phyloP scores from a whole-genome alignment of 345 rosid species.

The Raphanus raphanistrum region DNA sequence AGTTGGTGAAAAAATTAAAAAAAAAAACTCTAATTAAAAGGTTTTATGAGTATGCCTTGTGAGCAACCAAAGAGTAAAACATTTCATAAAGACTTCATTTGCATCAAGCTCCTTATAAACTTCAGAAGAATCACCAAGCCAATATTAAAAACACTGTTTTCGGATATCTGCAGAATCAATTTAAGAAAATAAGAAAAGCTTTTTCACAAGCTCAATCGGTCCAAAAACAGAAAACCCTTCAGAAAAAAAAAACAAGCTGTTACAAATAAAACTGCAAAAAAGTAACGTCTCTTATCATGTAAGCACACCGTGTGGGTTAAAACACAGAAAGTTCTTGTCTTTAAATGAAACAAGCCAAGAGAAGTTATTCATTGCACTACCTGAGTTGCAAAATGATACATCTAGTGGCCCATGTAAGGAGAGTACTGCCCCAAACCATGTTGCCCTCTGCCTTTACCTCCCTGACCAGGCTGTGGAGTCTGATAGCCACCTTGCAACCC shows the following conservation, averaged over 20 bases:
- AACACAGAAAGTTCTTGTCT: background rate
- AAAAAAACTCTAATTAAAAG: constrained; percentile 39
- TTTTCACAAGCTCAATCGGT: constrained; percentile 34
- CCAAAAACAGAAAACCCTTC: constrained; percentile 29
- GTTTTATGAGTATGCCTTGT: constrained; percentile 57
- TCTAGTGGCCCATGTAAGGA: constrained; percentile 75
- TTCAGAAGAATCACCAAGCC: constrained; percentile 87
- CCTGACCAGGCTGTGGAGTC: constrained; percentile 72
- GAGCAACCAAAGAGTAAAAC: constrained; percentile 53
- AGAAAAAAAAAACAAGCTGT: constrained; percentile 21
- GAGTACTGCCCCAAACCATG: constrained; percentile 58
- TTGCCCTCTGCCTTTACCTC: constrained; percentile 74
- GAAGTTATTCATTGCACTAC: constrained; percentile 27
- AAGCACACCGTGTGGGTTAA: background rate
- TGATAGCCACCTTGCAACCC: constrained; percentile 66
- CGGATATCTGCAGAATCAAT: constrained; percentile 81
- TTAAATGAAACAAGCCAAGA: background rate
- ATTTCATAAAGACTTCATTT: constrained; percentile 72
- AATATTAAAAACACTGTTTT: constrained; percentile 73
- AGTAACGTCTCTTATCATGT: constrained; percentile 4
- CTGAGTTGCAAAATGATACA: constrained; percentile 28
- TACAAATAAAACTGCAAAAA: background rate
- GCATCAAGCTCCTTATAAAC: constrained; percentile 78
- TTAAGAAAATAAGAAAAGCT: constrained; percentile 45
- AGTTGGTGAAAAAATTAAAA: background rate